Percentiles rank a stretch among this genome's conserved stretches.
phyloP scores from a whole-genome alignment of 768 basidiomycete species.

The Cystofilobasidium capitatum region DNA sequence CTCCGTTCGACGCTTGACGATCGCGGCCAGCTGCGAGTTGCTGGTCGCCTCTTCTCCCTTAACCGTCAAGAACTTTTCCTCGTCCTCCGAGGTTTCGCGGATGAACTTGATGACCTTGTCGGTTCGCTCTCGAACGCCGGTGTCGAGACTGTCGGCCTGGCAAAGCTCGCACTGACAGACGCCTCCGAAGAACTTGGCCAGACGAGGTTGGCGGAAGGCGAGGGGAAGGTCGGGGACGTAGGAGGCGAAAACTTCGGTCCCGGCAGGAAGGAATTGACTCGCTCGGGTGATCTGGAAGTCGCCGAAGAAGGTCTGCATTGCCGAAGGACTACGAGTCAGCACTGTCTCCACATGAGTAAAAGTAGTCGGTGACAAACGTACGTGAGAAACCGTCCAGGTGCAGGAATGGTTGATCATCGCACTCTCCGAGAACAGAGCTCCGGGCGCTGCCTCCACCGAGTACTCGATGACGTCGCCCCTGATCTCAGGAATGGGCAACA shows the following conservation, averaged over 20 bases:
- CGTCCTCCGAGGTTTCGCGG: conserved; percentile 10
- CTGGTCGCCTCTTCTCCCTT: not conserved
- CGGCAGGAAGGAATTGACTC: conserved; percentile 2
- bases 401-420: conserved; percentile 25
- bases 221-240: conserved; percentile 25
- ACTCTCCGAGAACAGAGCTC: conserved; percentile 15
- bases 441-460: conserved; percentile 8
- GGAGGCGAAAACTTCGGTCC: conserved; percentile 15
- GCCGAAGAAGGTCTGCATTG: conserved; percentile 15
- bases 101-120: conserved; percentile 9
- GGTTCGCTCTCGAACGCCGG: conserved; percentile 3
- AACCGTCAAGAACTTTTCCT: not conserved
- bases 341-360: not conserved
- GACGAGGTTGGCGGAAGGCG: conserved; percentile 14
- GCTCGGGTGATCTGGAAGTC: conserved; percentile 17
- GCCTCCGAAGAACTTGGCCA: conserved; percentile 16
- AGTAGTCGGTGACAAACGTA: not conserved
- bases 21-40: not conserved
- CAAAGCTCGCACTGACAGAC: conserved; percentile 18
- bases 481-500: not conserved
- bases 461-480: conserved; percentile 17
- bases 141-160: conserved; percentile 4
- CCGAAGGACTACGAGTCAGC: not conserved
- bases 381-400: conserved; percentile 8
- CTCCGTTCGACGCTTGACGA: not conserved